Evolutionary conservation across 2,329 filamentous ascomycete genomes (phyloP).

Genomic region (Cadophora sp.): DNA sequence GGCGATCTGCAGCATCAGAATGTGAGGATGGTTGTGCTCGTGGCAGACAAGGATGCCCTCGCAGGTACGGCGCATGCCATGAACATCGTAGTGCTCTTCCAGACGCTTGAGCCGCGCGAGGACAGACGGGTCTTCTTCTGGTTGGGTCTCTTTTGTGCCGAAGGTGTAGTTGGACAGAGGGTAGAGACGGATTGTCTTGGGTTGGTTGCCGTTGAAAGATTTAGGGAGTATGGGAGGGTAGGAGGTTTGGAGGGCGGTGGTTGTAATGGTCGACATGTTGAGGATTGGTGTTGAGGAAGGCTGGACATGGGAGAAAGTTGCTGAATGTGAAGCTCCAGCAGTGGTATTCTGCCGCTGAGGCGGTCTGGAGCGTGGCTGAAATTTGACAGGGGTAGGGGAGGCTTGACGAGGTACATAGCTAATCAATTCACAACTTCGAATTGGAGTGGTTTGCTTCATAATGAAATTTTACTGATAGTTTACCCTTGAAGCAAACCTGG

Average conservation of each 20-base stretch:
- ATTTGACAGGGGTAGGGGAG: background rate
- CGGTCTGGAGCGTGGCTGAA: background rate
- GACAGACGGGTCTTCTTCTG: conserved; percentile 96
- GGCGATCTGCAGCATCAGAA: conserved; percentile 98
- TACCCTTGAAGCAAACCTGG: no score
- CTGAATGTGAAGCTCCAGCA: conserved; percentile 4
- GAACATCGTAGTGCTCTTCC: conserved; percentile 90
- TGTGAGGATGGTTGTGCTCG: conserved; percentile 98
- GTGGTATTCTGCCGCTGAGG: conserved; percentile 3
- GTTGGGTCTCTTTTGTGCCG: conserved; percentile 96
- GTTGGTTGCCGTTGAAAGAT: conserved; percentile 88
- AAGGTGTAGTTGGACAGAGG: conserved; percentile 99
- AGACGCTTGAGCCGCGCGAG: conserved; percentile 89
- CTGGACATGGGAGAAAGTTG: conserved; percentile 5
- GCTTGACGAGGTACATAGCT: no score
- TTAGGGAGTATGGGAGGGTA: conserved; percentile 80
- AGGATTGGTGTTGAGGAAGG: conserved; percentile 10
- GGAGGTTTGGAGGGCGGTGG: conserved; percentile 76
- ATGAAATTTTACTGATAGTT: no score
- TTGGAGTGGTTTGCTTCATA: no score
- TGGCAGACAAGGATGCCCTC: conserved; percentile 98
- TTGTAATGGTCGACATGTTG: conserved; percentile 85
- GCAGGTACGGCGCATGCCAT: conserved; percentile 97
- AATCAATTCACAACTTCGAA: no score
- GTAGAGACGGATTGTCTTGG: conserved; percentile 87